These are phyloP conservation scores for Plasmodium coatneyi DNA, from an alignment of 169 alveolate species.

Conservation along the genomic window DNA sequence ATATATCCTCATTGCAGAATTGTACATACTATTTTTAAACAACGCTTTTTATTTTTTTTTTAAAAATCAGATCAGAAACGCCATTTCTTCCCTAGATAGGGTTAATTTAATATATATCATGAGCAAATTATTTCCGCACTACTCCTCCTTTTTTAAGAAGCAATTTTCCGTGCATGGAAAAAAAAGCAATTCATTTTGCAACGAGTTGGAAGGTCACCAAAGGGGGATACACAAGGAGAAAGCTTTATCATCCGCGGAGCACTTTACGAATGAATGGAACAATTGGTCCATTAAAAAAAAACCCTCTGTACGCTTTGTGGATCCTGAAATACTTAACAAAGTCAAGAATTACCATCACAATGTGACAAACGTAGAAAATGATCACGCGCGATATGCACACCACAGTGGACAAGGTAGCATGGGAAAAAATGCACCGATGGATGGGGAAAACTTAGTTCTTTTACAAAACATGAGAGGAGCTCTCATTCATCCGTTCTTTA, in stretches of 20 bases:
- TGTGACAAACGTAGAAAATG: background rate
- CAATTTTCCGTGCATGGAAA: background rate
- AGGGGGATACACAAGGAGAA: background rate
- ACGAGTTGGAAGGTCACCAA: constrained; percentile 5
- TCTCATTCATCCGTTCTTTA: background rate
- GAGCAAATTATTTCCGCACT: constrained; percentile 31
- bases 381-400: background rate
- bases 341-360: background rate
- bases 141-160: constrained; percentile 15
- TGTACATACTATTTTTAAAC: constrained; percentile 43
- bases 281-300: background rate
- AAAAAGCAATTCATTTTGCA: background rate
- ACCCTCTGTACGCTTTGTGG: background rate
- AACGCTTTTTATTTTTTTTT: constrained; percentile 27
- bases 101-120: constrained; percentile 43
- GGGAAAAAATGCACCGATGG: background rate
- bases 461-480: background rate
- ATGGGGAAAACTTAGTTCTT: background rate
- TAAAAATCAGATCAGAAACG: constrained; percentile 5
- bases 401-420: background rate
- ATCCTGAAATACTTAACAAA: background rate
- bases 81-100: constrained; percentile 16
- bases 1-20: constrained; percentile 18
- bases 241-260: background rate
- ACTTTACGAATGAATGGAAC: background rate